phyloP scores from a whole-genome alignment of 208 protist genomes.

The Wallacemonas collosoma region DNA sequence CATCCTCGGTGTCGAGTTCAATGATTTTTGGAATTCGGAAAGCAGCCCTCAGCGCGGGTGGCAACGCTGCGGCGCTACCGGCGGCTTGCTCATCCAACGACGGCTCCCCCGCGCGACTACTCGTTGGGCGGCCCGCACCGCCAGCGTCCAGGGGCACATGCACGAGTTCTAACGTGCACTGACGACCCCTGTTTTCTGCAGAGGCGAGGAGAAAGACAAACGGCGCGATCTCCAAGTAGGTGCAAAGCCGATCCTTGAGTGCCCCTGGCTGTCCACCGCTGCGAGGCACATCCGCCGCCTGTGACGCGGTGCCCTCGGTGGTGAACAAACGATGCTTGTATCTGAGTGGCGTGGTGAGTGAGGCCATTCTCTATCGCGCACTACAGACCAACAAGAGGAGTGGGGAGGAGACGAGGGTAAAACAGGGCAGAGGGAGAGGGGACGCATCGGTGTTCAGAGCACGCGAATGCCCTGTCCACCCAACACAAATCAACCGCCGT shows the following conservation, averaged over 20 bases:
- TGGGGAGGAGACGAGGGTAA: not conserved
- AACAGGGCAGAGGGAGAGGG: too few species aligned
- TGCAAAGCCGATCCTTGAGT: conserved; percentile 21
- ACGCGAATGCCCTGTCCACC: too few species aligned
- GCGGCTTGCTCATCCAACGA: conserved; percentile 4
- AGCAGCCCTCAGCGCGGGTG: conserved; percentile 23
- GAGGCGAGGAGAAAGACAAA: conserved; percentile 64
- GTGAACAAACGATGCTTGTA: conserved; percentile 12
- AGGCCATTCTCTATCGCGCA: conserved; percentile 5
- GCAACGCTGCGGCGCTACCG: not conserved
- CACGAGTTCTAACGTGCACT: conserved; percentile 63
- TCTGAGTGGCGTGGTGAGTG: not conserved
- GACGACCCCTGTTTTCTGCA: conserved; percentile 38
- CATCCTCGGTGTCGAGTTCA: conserved; percentile 61
- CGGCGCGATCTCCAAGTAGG: conserved; percentile 41
- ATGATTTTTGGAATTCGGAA: conserved; percentile 62
- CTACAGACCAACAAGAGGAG: not conserved
- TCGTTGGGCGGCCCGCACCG: not conserved
- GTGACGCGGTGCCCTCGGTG: not conserved
- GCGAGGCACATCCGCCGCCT: not conserved
- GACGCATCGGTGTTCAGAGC: too few species aligned
- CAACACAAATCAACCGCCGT: too few species aligned
- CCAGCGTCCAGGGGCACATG: conserved; percentile 11
- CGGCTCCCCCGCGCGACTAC: not conserved
- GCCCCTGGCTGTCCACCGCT: not conserved